Conservation (phyloP, 257 asterid species). For the Capsicum baccatum region DNA sequence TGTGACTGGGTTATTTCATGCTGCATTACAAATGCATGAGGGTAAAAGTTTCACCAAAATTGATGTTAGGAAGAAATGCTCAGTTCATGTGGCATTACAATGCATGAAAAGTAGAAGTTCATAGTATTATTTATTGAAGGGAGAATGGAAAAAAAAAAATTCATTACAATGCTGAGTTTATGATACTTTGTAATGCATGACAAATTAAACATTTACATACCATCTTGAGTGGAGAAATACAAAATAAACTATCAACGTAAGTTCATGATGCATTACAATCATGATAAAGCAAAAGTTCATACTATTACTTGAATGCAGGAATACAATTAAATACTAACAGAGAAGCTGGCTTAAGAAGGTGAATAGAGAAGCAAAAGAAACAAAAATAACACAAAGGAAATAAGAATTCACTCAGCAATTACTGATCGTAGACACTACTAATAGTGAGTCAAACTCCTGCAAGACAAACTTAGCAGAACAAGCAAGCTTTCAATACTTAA, state of each 20-base stretch:
- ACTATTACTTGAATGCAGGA: constrained; percentile 3
- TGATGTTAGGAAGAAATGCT: background rate
- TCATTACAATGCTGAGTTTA: background rate
- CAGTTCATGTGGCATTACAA: background rate
- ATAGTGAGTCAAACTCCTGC: background rate
- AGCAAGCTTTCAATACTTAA: background rate
- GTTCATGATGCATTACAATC: background rate
- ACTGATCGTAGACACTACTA: background rate
- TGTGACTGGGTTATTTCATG: background rate
- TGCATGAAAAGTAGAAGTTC: constrained; percentile 26
- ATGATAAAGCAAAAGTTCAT: background rate
- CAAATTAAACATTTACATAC: background rate
- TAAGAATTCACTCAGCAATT: background rate
- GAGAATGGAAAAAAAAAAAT: background rate
- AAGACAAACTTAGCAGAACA: background rate
- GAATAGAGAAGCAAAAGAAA: constrained; percentile 4
- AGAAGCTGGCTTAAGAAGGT: background rate
- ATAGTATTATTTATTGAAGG: background rate
- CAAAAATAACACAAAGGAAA: background rate
- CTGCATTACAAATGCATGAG: background rate
- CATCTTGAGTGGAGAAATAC: background rate
- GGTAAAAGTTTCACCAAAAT: background rate
- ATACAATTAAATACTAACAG: background rate
- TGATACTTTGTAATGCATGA: background rate
- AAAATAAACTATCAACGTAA: background rate